Percentiles rank a stretch among this genome's conserved stretches.
These are phyloP conservation scores for Rhizomucor pusillus DNA, from an alignment of 371 early-diverging fungal species.

Conservation along the genomic window DNA sequence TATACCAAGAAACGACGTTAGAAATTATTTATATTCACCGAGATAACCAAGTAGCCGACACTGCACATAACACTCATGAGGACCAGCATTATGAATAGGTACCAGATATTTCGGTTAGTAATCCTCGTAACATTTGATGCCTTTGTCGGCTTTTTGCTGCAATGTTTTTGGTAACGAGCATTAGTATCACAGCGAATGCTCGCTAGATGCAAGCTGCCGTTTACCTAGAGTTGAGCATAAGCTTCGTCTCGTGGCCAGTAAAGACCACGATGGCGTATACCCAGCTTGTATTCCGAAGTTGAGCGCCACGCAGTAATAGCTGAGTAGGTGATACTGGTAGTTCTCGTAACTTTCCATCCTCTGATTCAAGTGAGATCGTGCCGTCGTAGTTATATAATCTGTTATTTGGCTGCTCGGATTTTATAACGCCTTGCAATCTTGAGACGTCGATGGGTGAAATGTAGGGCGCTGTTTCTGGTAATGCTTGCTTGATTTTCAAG, in stretches of 20 bases:
- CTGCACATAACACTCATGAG: conserved; percentile 84
- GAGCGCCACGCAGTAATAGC: conserved; percentile 78
- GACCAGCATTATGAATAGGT: conserved; percentile 84
- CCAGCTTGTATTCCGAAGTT: conserved; percentile 83
- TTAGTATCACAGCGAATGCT: too few relatives aligned
- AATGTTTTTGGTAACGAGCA: background rate
- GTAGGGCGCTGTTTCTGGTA: conserved; percentile 67
- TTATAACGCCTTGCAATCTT: conserved; percentile 52
- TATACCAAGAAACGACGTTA: background rate
- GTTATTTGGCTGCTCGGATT: conserved; percentile 85
- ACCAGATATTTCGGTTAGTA: conserved; percentile 91
- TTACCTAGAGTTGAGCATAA: conserved; percentile 81
- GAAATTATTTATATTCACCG: conserved; percentile 19
- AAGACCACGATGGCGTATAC: conserved; percentile 81
- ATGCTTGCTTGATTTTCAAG: conserved; percentile 86
- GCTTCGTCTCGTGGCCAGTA: conserved; percentile 88
- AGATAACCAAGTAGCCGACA: conserved; percentile 62
- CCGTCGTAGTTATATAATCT: conserved; percentile 86
- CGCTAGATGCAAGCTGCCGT: too few relatives aligned
- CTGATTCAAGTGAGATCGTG: conserved; percentile 44
- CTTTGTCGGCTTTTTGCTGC: conserved; percentile 47
- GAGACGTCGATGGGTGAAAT: conserved; percentile 60
- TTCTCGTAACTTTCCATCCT: conserved; percentile 49
- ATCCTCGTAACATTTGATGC: conserved; percentile 71
- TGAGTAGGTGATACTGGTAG: conserved; percentile 76